phyloP scores from a whole-genome alignment of 768 basidiomycete genomes.

The Porphyrellus cyaneotinctus region DNA sequence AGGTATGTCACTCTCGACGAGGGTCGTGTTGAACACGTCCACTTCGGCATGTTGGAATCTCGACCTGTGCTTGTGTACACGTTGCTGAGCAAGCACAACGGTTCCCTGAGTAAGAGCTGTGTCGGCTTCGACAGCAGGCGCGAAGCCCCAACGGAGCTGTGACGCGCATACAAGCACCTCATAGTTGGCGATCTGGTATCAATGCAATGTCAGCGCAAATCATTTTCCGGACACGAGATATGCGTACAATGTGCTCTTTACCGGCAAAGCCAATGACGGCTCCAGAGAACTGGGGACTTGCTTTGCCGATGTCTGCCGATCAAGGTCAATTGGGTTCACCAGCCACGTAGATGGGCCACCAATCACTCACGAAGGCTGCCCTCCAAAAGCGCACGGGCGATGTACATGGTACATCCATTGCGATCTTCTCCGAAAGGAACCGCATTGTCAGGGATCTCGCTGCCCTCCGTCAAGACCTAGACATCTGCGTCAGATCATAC shows the following conservation, averaged over 20 bases:
- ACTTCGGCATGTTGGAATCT: slow-evolving; percentile 6
- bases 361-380: slow-evolving; percentile 27
- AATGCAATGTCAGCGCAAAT: neutral
- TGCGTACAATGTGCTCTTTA: slow-evolving; percentile 30
- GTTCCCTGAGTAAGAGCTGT: slow-evolving; percentile 24
- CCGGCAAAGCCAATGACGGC: slow-evolving; percentile 33
- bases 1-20: slow-evolving; percentile 27
- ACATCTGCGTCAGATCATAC: neutral
- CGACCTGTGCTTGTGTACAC: neutral
- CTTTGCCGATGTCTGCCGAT: slow-evolving; percentile 33
- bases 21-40: slow-evolving; percentile 25
- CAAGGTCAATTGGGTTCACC: neutral
- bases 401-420: slow-evolving; percentile 25
- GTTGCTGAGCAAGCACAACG: slow-evolving; percentile 29
- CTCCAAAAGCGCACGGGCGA: slow-evolving; percentile 32
- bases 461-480: slow-evolving; percentile 31
- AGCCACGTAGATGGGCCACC: neutral
- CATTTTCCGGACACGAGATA: neutral
- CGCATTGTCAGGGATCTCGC: slow-evolving; percentile 32
- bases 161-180: slow-evolving; percentile 36
- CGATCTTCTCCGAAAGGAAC: slow-evolving; percentile 33
- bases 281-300: slow-evolving; percentile 29
- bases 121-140: slow-evolving; percentile 11
- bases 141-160: slow-evolving; percentile 32
- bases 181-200: slow-evolving; percentile 26